Evolutionary conservation across 148 eudicot genomes (phyloP).

Genomic region (Pharnaceum exiguum): DNA sequence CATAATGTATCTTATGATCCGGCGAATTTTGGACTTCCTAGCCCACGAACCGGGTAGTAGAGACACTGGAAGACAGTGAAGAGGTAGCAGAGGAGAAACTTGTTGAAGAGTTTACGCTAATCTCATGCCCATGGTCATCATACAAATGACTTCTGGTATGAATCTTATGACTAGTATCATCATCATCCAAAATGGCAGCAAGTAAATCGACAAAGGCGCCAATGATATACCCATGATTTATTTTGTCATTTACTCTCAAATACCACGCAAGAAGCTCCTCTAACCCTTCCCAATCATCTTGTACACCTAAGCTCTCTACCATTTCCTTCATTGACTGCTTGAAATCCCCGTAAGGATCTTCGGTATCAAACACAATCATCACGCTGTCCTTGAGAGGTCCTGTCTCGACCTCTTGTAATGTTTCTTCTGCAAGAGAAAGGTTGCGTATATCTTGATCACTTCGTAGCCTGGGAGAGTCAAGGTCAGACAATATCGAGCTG

Average conservation of each 20-base stretch:
- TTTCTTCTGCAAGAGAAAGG: background rate
- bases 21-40: too few relatives aligned
- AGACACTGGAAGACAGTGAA: slow-evolving; percentile 25
- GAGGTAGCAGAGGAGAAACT: slow-evolving; percentile 30
- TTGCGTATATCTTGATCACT: background rate
- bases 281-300: slow-evolving; percentile 57
- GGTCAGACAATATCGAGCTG: background rate
- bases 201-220: slow-evolving; percentile 73
- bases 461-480: slow-evolving; percentile 9
- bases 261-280: slow-evolving; percentile 80
- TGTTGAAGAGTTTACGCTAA: slow-evolving; percentile 8
- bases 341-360: slow-evolving; percentile 49
- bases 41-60: background rate
- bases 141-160: background rate
- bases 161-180: slow-evolving; percentile 6
- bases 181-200: slow-evolving; percentile 7
- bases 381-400: background rate
- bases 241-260: slow-evolving; percentile 57
- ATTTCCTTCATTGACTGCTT: slow-evolving; percentile 82
- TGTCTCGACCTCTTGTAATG: background rate
- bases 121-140: background rate
- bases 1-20: too few relatives aligned
- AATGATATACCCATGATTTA: slow-evolving; percentile 57
- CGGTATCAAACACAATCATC: slow-evolving; percentile 20
- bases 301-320: slow-evolving; percentile 58